Conservation (phyloP, 2,329 filamentous ascomycete genomes). For the Verticillium isaacii region DNA sequence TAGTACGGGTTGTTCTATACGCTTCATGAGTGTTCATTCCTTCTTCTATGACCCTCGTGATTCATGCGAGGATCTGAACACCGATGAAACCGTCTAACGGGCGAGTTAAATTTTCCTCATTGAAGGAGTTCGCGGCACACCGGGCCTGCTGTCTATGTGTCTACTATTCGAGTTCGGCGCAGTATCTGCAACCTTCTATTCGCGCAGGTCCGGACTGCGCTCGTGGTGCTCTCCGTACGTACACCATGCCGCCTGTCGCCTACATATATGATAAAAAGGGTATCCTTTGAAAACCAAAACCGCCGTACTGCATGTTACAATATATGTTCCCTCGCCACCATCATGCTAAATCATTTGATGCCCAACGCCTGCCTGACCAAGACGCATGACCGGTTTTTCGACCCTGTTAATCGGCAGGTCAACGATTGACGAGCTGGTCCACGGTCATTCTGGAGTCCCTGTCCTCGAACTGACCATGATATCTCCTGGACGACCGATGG, state of each 20-base stretch:
- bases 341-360: not conserved
- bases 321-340: not conserved
- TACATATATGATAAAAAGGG: not conserved
- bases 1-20: no score
- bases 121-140: not conserved
- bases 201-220: not conserved
- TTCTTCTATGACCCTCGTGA: no score
- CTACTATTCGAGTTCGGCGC: not conserved
- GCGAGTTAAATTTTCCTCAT: not conserved
- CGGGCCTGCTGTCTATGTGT: not conserved
- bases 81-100: no score
- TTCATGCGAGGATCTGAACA: no score
- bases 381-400: no score
- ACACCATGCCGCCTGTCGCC: not conserved
- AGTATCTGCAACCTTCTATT: not conserved
- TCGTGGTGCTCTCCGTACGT: not conserved
- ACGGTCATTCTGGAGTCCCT: slow-evolving; percentile 1
- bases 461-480: not conserved
- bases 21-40: no score
- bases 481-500: not conserved
- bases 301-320: not conserved
- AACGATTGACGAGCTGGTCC: not conserved
- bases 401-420: not conserved
- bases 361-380: not conserved
- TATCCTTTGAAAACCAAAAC: not conserved